Evolutionary conservation across 371 early-diverging fungal genomes (phyloP), one percentile per base, ranked within the genome.

Genomic region (Saksenaea oblongispora): DNA sequence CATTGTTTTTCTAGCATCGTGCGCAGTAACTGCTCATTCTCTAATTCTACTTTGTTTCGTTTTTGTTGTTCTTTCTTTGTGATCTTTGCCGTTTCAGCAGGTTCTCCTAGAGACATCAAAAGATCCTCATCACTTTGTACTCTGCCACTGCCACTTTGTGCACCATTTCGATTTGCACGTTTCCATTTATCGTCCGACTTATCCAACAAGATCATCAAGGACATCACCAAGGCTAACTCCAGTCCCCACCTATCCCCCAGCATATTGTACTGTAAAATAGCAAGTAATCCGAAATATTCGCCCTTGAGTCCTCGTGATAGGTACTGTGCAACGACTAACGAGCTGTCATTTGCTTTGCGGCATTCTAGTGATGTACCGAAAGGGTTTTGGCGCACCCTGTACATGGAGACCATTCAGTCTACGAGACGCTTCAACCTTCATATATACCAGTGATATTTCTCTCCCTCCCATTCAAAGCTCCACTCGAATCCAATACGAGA

Each of bases 211-310:
- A 72, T 78, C 64, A 80, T 60, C 27, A 80, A 56, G 9, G 74
- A 71, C 41, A 71, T 71, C 37, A 75, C 39, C 22, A 78, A 51
- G 1, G 73, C 35, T 1, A 75, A 61, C 22, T 75, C 74, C 14
- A 80, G 56, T 34, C 69, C 74, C 22, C 60, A 62, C 1, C 62
- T 54, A 15, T 72, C 59, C 1, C 59, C 68, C 17, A 72, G 42
- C 67, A 78, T 67, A 59, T 76, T 80, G 65, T 74, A 78, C 18
- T 69, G 67, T 9, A 75, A 63, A n/a, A 77, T 18, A 15, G 78
- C 75, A 41, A 78, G 54, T 14, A 80, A 63, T 31, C 81, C 81
- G 68, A 80, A 80, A 39, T 80, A 78, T 35, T 73, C 78, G 47
- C 75, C 76, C 47, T 77, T 80, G 36, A 74, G 34, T 1, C 69